Conservation (phyloP, 768 basidiomycete species). For the Tricholoma matsutake region DNA sequence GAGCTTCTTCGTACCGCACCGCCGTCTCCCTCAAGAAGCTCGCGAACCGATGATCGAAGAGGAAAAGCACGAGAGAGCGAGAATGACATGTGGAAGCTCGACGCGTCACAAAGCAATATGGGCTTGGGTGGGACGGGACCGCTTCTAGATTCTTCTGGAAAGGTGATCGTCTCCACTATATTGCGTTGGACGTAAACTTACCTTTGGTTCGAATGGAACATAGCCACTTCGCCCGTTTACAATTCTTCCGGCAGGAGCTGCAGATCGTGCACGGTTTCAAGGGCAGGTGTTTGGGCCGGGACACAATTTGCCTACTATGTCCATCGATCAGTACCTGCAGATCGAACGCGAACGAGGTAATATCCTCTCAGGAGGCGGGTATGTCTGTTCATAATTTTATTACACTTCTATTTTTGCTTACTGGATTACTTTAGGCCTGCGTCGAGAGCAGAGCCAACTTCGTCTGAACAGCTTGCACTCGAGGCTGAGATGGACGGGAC, state of each 20-base stretch:
- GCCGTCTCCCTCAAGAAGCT: conserved; percentile 30
- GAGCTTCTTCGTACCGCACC: conserved; percentile 62
- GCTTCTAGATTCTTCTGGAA: conserved; percentile 72
- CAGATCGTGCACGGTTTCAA: conserved; percentile 70
- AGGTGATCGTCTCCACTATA: conserved; percentile 41
- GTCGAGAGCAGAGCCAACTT: conserved; percentile 63
- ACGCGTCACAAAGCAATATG: conserved; percentile 43
- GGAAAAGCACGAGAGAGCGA: conserved; percentile 39
- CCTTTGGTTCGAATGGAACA: neutral
- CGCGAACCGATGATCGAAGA: conserved; percentile 34
- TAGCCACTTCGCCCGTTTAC: conserved; percentile 92
- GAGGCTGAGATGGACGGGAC: conserved; percentile 88
- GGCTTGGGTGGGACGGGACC: conserved; percentile 54
- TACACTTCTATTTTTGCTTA: conserved; percentile 3
- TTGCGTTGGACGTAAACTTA: neutral
- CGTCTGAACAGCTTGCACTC: conserved; percentile 71
- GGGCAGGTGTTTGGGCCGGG: conserved; percentile 81
- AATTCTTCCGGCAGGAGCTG: conserved; percentile 71
- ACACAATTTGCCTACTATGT: conserved; percentile 90
- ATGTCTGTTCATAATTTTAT: conserved; percentile 23
- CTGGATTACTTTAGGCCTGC: conserved; percentile 46
- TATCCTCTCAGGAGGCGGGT: conserved; percentile 88
- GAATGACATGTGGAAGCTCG: conserved; percentile 71
- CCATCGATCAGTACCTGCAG: conserved; percentile 90
- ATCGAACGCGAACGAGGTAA: conserved; percentile 83